phyloP scores from a whole-genome alignment of 352 stramenopile genomes.

The Phytophthora sojae region DNA sequence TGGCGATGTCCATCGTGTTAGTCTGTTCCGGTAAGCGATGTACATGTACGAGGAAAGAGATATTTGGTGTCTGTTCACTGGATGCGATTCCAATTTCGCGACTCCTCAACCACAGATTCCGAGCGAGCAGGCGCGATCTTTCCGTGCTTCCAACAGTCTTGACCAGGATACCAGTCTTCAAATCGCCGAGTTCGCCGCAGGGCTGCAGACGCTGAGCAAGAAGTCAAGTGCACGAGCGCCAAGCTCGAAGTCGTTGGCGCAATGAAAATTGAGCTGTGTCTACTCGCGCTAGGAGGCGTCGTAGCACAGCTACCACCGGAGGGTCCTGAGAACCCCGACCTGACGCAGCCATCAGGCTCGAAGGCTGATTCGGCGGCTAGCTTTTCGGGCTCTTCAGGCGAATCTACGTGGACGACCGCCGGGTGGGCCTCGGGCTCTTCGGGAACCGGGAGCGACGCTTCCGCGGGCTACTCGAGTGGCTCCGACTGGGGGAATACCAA shows the following conservation, averaged over 20 bases:
- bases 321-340: not conserved
- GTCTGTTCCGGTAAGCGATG: too few relatives aligned
- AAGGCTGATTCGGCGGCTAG: not conserved
- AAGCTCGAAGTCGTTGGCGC: not conserved
- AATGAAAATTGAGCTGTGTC: conserved; percentile 24
- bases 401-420: not conserved
- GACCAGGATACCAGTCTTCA: conserved; percentile 1
- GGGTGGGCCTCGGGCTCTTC: conserved; percentile 5
- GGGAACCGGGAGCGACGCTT: conserved; percentile 6
- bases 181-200: conserved; percentile 13
- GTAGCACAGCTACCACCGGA: conserved; percentile 4
- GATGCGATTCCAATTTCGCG: not conserved
- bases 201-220: conserved; percentile 2
- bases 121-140: not conserved
- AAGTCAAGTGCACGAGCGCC: not conserved
- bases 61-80: not conserved
- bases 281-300: conserved; percentile 12
- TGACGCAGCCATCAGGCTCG: not conserved
- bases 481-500: conserved; percentile 4
- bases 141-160: not conserved
- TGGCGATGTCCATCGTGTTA: too few relatives aligned
- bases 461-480: conserved; percentile 8
- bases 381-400: conserved; percentile 3
- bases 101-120: not conserved
- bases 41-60: too few relatives aligned